Evolutionary conservation across 192 early-diverging fungal species (phyloP), one percentile per base, ranked within the genome.

Genomic region (Coemansia sp.): DNA sequence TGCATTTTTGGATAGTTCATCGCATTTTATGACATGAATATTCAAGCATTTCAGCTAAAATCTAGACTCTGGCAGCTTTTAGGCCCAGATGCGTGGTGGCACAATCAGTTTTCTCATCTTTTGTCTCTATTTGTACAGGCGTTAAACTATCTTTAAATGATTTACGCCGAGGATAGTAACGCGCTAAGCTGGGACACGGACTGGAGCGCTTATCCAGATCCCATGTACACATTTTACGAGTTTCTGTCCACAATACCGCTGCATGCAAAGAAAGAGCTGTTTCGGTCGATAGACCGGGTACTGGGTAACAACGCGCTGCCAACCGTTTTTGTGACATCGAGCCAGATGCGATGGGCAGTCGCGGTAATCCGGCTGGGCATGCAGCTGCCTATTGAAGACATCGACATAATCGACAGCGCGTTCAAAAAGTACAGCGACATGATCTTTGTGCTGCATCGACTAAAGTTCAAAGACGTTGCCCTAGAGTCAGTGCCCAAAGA

Each of bases 311-410:
- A 63, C 38, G 20, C 37, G 0, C 9, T 80, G 2, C 67, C 65
- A 0, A 66, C 71, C 29, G 23, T 70, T 9, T 74, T 80, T 59
- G 55, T n/a, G 4, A 65, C 62, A 9, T 43, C 64, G 0, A 57
- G 18, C 41, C 77, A 80, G 43, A 53, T 74, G 55, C 72, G 62
- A 7, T 80, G 77, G 77, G 77, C 62, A 20, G 51, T 64, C 24
- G 69, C 57, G n/a, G 60, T 74, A 5, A 62, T 74, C 51, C 66
- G 57, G 62, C 48, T 80, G 22, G 77, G 77, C n/a, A 23, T 80
- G 62, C 77, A 80, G 64, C 57, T 80, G 19, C 77, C 77, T 41
- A 4, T 74, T 2, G 72, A 80, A 43, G 62, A 74, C 38, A 48
- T 74, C 2, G 57, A 53, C 48, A 32, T 73, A 23, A 61, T 69